Evolutionary conservation across 768 basidiomycete genomes (phyloP), one percentile per base, ranked within the genome.

Genomic region (Collybia mongolica): DNA sequence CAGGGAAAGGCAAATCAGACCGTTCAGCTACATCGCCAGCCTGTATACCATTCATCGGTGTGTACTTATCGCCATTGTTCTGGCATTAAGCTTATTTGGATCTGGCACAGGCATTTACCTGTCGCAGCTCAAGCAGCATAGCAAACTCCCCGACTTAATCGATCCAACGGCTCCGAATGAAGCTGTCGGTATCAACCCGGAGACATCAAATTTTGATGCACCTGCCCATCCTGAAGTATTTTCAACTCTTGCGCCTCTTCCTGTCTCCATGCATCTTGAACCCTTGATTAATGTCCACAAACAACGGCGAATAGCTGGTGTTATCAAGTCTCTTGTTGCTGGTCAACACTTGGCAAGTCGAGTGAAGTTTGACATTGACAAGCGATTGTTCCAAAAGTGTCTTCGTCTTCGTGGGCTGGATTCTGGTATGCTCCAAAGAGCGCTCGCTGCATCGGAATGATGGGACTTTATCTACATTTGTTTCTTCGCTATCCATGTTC

Each of bases 261-360:
- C 90, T 0, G 62, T 81, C 1, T 79, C 80, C n/a, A 89, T 92
- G 74, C 81, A 85, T 53, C 78, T 93, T 23, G 90, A 93, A 59
- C 90, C 91, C 3, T 67, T 93, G 51, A 90, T 93, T 69, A 93
- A 92, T 62, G 86, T 93, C 5, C 89, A 93, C 67, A 93, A 93
- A 67, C 91, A 93, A 62, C 82, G 91, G 29, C 69, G 86, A 56
- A 88, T 90, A 46, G 89, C 91, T 8, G 80, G 79, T 14, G 84
- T 90, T 37, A 88, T 93, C 70, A 90, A 91, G 64, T 77, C 81
- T 6, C 70, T 93, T 48, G 88, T 93, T 6, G 83, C 86, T 8
- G 88, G 89, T 2, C 91, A 93, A 61, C 91, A 93, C 59, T 78
- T 91, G 8, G 88, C 91, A 2, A 83, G 84, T 51, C 80, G 80